Base-by-base conservation (phyloP, 116 monocot genomes). In the Iris pallida region DNA sequence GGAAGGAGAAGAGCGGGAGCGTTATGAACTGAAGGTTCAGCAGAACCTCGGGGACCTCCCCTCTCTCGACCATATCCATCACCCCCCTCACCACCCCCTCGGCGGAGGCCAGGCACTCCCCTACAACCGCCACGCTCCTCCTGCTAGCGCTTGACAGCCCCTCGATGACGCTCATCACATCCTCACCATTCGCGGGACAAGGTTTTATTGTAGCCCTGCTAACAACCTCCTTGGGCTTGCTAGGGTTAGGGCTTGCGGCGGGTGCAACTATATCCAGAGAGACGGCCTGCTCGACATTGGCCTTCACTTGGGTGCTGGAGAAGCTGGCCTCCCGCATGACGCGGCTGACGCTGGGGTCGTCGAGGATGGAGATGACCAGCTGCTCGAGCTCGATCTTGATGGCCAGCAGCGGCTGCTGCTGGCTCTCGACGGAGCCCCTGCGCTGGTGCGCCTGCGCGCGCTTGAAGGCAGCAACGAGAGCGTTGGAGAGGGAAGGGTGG, bases 301-400 rank as follows among this genome's bases (percentile, higher is more conserved):
- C 71, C 79, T 97, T 97, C 47, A 97, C 97, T 59, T 87, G 90
- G 19, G 90, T 87, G 55, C 97, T 97, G 12, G 80, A 79, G 62
- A 84, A 84, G 18, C 84, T 80, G 49, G 84, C 84, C 76, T 84
- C 84, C 30, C 80, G 68, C 84, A 84, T 84, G 30, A 84, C 80
- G 1, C 84, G 42, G 49, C 84, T 84, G 16, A 84, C 80, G 61
- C 84, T 84, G 16, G 84, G 84, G 47, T 84, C 84, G 44, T 84
- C 84, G n/a, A 84, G 73, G 69, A 84, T 84, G 51, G 84, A 84
- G 57, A 84, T 68, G 45, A 84, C 46, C 46, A 96, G 87, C 81
- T 97, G 97, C 75, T 92, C 90, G 7, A 92, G 64, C 63, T 97
- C 97, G 12, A 97, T 85, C 79, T 91, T 96, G 43, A 91, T 85